Percentiles rank a stretch among this genome's conserved stretches.
Evolutionary conservation across 1,284 basidiomycete genomes (phyloP).

Genomic region (Rhodotorula sp.): DNA sequence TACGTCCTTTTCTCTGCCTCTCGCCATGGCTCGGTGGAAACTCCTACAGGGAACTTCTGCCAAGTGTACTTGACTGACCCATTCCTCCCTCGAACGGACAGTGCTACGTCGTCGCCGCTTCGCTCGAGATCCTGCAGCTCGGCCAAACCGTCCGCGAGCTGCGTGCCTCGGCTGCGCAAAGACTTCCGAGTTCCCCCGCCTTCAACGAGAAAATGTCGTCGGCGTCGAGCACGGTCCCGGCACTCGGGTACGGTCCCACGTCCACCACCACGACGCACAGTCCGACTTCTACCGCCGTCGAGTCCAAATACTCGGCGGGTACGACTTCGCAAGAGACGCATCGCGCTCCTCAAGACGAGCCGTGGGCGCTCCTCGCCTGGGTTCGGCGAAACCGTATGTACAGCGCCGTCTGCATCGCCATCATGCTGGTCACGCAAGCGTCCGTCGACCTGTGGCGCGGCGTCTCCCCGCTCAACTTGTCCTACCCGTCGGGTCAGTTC

Average conservation of each 20-base stretch:
- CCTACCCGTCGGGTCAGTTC: slow-evolving; percentile 13
- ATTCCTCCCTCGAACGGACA: neutral
- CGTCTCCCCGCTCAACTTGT: slow-evolving; percentile 6
- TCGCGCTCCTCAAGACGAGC: neutral
- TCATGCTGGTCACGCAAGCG: slow-evolving; percentile 15
- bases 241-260: neutral
- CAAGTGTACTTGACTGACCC: neutral
- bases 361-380: slow-evolving; percentile 26
- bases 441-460: slow-evolving; percentile 21
- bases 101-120: slow-evolving; percentile 23
- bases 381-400: slow-evolving; percentile 13
- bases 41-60: too few relatives aligned
- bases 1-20: neutral
- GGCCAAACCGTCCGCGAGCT: neutral
- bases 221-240: neutral
- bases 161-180: neutral
- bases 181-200: neutral
- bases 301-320: neutral
- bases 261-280: slow-evolving; percentile 10
- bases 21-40: neutral
- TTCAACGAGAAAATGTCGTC: neutral
- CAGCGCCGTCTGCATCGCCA: slow-evolving; percentile 16
- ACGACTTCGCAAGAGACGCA: too few relatives aligned
- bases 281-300: neutral
- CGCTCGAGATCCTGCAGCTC: slow-evolving; percentile 20